Percentiles rank a stretch among this genome's conserved stretches.
These are phyloP conservation scores for Oryza meyeriana DNA, from an alignment of 176 grass and related monocot genomes.

Conservation along the genomic window DNA sequence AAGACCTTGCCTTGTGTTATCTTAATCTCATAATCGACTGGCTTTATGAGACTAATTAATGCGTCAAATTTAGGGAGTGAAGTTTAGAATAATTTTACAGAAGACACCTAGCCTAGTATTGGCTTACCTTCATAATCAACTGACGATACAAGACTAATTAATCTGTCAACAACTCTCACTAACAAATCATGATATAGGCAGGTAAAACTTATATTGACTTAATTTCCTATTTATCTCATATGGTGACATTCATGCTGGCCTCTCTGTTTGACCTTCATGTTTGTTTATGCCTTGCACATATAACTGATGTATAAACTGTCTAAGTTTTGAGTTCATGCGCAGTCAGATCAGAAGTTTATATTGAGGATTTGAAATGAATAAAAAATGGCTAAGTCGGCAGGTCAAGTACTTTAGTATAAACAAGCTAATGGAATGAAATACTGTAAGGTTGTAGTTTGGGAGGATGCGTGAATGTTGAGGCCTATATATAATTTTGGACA, in stretches of 20 bases:
- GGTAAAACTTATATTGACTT: constrained; percentile 28
- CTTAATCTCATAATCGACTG: not conserved
- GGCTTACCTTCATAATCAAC: not conserved
- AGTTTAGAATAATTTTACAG: not conserved
- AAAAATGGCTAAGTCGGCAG: constrained; percentile 6
- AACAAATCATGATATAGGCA: constrained; percentile 4
- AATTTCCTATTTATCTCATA: not conserved
- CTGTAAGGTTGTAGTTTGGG: not conserved
- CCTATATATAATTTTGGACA: constrained; percentile 23
- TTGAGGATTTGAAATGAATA: not conserved
- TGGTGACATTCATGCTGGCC: not conserved
- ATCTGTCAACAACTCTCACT: not conserved
- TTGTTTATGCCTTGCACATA: constrained; percentile 21
- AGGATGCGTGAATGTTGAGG: constrained; percentile 35
- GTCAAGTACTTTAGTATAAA: not conserved
- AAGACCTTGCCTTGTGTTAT: not conserved
- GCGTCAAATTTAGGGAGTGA: not conserved
- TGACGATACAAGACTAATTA: not conserved
- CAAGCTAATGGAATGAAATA: not conserved
- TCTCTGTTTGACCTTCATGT: constrained; percentile 26
- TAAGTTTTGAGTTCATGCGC: constrained; percentile 23
- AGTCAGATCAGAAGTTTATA: constrained; percentile 4
- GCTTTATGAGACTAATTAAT: not conserved
- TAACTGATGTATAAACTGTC: not conserved
- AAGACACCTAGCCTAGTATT: not conserved